phyloP scores from a whole-genome alignment of 768 basidiomycete genomes.

The Lentinula guzmanii region DNA sequence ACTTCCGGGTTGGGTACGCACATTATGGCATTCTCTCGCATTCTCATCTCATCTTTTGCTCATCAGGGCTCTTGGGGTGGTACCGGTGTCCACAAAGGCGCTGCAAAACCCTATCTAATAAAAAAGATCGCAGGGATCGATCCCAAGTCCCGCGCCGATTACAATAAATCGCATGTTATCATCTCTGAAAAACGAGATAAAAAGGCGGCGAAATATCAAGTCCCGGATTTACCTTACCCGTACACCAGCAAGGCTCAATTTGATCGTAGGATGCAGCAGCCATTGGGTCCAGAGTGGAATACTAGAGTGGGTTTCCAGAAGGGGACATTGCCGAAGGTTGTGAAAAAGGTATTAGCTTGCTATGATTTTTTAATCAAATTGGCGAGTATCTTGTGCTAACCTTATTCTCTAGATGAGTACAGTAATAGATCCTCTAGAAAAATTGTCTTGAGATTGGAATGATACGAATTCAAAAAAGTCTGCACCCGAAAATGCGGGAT shows the following conservation, averaged over 20 bases:
- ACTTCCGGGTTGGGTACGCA: slow-evolving; percentile 87
- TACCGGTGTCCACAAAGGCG: slow-evolving; percentile 52
- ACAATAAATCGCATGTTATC: slow-evolving; percentile 82
- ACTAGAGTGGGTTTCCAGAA: slow-evolving; percentile 80
- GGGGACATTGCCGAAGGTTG: slow-evolving; percentile 77
- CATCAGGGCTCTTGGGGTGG: slow-evolving; percentile 90
- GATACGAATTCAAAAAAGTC: too few species aligned
- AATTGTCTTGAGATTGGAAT: slow-evolving; percentile 22
- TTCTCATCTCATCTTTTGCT: neutral
- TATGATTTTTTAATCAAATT: neutral
- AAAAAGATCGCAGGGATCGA: slow-evolving; percentile 81
- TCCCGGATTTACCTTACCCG: slow-evolving; percentile 90
- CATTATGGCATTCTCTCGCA: neutral
- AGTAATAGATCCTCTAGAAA: slow-evolving; percentile 49
- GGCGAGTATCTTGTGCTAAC: neutral
- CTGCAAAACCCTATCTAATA: slow-evolving; percentile 65
- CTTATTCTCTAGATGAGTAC: slow-evolving; percentile 37
- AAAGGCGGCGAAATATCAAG: slow-evolving; percentile 84
- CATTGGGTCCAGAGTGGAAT: slow-evolving; percentile 91
- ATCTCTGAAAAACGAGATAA: slow-evolving; percentile 95
- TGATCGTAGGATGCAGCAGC: slow-evolving; percentile 75
- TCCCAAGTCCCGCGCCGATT: slow-evolving; percentile 76
- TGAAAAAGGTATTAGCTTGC: slow-evolving; percentile 66
- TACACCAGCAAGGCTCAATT: slow-evolving; percentile 93
- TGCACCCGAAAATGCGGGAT: too few species aligned